Base-by-base conservation (phyloP, 257 asterid genomes). In the Scutellaria baicalensis region DNA sequence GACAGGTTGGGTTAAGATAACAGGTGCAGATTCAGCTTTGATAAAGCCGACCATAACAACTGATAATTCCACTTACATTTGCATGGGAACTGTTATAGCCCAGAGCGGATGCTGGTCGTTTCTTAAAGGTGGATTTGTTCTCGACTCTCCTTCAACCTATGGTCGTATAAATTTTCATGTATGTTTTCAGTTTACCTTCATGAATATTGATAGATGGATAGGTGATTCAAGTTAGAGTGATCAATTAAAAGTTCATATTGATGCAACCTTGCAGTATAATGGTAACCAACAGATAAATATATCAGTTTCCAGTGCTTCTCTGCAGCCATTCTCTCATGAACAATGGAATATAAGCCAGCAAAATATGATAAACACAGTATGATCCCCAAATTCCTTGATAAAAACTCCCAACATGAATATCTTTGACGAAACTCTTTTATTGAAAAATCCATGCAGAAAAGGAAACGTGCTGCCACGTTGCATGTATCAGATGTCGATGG, bases 31-130 rank as follows among this genome's bases (percentile, higher is more conserved):
- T 60, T 83, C 91, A 16, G 74, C 82, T 17, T 12, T 69, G 11
- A 67, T 88, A 58, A 72, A 71, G 74, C 68, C 86, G 9, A 76
- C 48, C 39, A n/a, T 85, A 0, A 77, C 79, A 5, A 75, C 77
- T 14, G 85, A 82, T 35, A 77, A 80, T 14, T n/a, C 63, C 16
- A 83, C 73, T 58, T 38, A 60, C 52, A 68, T 75, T 6, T 75
- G 87, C 67, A 60, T 84, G 52, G 91, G 94, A 6, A 87, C 65
- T 40, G 89, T 83, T 23, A 57, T 65, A 7, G 86, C 89, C 16
- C 78, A 56, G 75, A 70, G 50, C 3, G 80, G 81, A 16, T 88
- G 95, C 63, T 86, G 92, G 92, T 86, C 92, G 11, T 88, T 88
- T 64, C 88, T 88, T 33, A 86, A 88, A 61, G 90, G 90, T 16